Base-by-base conservation (phyloP, 148 eudicot genomes). In the Chenopodium formosanum region DNA sequence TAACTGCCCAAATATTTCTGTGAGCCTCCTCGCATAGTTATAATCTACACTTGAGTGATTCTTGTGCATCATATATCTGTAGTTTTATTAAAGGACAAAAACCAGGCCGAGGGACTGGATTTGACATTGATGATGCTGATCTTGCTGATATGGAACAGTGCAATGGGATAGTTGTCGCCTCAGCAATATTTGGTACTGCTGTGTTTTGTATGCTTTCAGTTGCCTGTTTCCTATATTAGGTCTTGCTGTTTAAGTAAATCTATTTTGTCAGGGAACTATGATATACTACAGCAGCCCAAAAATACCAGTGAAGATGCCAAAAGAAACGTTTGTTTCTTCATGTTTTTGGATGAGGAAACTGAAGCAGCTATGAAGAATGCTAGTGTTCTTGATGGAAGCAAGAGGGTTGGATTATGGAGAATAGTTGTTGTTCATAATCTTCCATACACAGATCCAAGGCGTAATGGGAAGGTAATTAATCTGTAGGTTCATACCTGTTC, bases 281-380 rank as follows among this genome's bases (percentile, higher is more conserved):
- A 97, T 86, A 67, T 94, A 47, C 89, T 94, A 79, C 91, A 92
- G 67, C 97, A 97, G 77, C 99, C 98, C 25, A 90, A 82, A 83
- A 97, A 97, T 83, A 86, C 93, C 47, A 91, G 97, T 87, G 94
- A 91, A 84, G 86, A 89, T 82, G 89, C 98, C 74, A 89, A 90
- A 87, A 84, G 72, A 83, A 87, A 87, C 77, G 92, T 91, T 69
- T 92, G 98, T 81, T 97, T 97, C 89, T 92, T 83, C 82, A 97
- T 97, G 99, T 97, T 97, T 83, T 86, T 97, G 77, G 99, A 94
- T 79, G 93, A 94, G 86, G 95, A 89, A 85, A 97, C 98, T 66
- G 95, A 90, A 79, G 80, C 77, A 53, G 93, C 88, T 82, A 73
- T 94, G 85, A 94, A 86, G 83, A 91, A 94, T 79, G 89, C 91